Conservation (phyloP, 1,284 basidiomycete species). For the Trichosporon faecale region DNA sequence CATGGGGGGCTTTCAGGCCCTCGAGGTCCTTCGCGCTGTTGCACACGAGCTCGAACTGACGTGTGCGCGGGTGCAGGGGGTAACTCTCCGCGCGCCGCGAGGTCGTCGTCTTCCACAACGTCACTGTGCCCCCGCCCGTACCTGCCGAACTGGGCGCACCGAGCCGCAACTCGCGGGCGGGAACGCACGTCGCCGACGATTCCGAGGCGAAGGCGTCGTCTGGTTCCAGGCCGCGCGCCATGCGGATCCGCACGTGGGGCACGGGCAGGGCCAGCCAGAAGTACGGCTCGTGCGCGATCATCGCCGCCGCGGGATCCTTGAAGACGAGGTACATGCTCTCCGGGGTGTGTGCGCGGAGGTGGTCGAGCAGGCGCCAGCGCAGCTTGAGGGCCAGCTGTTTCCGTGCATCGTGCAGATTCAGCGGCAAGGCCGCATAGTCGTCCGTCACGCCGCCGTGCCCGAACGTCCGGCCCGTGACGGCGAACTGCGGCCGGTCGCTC, state of each 20-base stretch:
- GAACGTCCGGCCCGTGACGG: background rate
- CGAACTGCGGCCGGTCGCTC: background rate
- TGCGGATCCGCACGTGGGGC: background rate
- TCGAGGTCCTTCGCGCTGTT: background rate
- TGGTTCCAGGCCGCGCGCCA: background rate
- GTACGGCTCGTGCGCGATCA: background rate
- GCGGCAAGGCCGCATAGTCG: background rate
- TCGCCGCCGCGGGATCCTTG: background rate
- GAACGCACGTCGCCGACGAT: background rate
- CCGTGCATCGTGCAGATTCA: background rate
- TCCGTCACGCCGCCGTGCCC: background rate
- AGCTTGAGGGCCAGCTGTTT: background rate
- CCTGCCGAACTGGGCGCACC: background rate
- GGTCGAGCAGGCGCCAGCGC: constrained; percentile 2
- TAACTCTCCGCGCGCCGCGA: background rate
- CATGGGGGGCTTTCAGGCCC: background rate
- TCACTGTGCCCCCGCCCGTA: background rate
- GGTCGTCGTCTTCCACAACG: background rate
- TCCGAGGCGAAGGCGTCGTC: background rate
- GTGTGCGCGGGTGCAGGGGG: background rate
- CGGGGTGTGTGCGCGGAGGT: background rate
- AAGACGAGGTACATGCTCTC: background rate
- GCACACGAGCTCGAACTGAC: background rate
- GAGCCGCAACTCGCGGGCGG: background rate
- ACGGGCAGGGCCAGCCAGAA: background rate